Evolutionary conservation across 2,329 filamentous ascomycete species (phyloP).

Genomic region (Aureobasidium sp.): DNA sequence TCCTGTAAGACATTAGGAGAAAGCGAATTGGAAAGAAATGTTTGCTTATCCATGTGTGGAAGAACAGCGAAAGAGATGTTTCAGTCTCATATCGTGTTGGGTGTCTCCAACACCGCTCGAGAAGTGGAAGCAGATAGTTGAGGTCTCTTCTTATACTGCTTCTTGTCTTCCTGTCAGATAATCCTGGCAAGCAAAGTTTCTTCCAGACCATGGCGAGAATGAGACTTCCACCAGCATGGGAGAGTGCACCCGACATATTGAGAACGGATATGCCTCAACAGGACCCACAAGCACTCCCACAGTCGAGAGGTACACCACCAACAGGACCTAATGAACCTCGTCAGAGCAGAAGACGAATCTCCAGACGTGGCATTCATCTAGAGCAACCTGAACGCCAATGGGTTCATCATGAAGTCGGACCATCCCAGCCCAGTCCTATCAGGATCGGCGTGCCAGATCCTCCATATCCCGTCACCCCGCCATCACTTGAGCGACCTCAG

Average conservation of each 20-base stretch:
- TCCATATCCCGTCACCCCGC: slow-evolving; percentile 8
- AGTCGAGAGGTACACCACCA: neutral
- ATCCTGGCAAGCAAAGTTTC: neutral
- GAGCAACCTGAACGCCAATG: neutral
- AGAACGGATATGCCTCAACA: neutral
- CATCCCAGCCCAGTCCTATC: neutral
- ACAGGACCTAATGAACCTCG: neutral
- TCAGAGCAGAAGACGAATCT: neutral
- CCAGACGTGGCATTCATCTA: slow-evolving; percentile 1
- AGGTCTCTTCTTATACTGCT: neutral
- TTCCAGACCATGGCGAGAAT: neutral
- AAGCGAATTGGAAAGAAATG: neutral
- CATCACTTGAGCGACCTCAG: neutral
- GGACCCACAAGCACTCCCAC: neutral
- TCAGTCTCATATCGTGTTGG: neutral
- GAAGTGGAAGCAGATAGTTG: neutral
- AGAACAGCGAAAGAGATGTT: neutral
- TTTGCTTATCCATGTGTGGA: neutral
- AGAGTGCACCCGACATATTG: slow-evolving; percentile 1
- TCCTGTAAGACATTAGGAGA: neutral
- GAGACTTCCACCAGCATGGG: neutral
- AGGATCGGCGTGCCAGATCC: neutral
- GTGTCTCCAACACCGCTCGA: neutral
- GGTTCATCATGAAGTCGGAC: neutral
- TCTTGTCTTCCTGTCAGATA: neutral